A percentile compares a stretch with the other conserved stretches of the same genome.
These are phyloP conservation scores for Penicillium sp. DNA, from an alignment of 2,329 filamentous ascomycete genomes.

Conservation along the genomic window DNA sequence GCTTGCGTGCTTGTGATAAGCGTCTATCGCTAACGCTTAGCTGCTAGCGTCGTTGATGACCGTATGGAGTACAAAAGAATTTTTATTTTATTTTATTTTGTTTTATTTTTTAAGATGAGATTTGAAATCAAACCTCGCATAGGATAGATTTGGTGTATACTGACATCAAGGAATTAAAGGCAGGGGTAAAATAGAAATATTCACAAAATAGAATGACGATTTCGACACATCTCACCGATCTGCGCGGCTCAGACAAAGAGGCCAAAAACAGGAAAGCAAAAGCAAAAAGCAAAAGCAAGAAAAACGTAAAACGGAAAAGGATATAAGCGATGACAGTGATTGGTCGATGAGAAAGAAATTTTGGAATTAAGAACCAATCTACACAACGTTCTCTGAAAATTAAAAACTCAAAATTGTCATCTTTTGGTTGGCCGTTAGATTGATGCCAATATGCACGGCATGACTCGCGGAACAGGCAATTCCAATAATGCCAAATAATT, in stretches of 20 bases:
- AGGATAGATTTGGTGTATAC: background rate
- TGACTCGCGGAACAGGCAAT: conserved; percentile 8
- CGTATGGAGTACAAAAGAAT: background rate
- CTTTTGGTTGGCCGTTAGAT: background rate
- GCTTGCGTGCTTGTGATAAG: conserved; percentile 7
- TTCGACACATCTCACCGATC: conserved; percentile 11
- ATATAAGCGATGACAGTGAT: conserved; percentile 4
- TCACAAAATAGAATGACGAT: background rate
- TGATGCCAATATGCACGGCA: conserved; percentile 5
- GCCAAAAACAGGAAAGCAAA: background rate
- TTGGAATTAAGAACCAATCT: conserved; percentile 14
- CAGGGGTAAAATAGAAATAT: background rate
- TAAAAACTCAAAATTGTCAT: background rate
- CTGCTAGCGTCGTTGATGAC: conserved; percentile 2
- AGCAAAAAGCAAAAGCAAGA: conserved; percentile 1
- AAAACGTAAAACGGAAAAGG: background rate
- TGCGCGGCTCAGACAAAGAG: conserved; percentile 12
- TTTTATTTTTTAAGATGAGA: background rate
- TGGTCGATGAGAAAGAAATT: conserved; percentile 1
- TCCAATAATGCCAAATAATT: background rate
- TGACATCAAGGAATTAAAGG: background rate
- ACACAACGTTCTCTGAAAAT: conserved; percentile 1
- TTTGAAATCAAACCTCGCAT: conserved; percentile 1
- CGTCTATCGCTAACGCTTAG: conserved; percentile 15
- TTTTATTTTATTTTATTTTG: no score